Percentiles rank a stretch among this genome's conserved stretches.
Evolutionary conservation across 2,329 filamentous ascomycete genomes (phyloP).

Genomic region (Ceratocystis destructans): DNA sequence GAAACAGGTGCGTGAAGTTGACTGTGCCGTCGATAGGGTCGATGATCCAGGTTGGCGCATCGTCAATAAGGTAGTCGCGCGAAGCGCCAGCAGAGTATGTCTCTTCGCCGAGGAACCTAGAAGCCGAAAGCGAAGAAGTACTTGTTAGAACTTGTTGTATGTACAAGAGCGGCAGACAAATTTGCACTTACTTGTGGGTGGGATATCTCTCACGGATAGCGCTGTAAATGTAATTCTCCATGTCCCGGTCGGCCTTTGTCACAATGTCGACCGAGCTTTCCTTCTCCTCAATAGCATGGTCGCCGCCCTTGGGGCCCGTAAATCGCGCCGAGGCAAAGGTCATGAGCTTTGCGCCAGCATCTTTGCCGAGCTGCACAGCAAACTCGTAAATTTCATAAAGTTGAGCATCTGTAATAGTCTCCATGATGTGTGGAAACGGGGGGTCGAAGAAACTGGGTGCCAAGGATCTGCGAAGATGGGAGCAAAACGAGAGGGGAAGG

Average conservation of each 20-base stretch:
- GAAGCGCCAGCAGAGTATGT: slow-evolving; percentile 55
- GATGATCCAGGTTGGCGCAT: slow-evolving; percentile 57
- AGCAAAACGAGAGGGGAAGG: slow-evolving; percentile 15
- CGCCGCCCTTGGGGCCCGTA: slow-evolving; percentile 25
- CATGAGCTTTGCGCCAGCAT: slow-evolving; percentile 54
- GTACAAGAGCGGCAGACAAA: not conserved
- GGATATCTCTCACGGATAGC: slow-evolving; percentile 47
- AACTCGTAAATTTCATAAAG: slow-evolving; percentile 40
- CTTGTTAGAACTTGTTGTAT: not conserved
- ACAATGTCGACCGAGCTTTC: slow-evolving; percentile 65
- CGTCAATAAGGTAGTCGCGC: slow-evolving; percentile 51
- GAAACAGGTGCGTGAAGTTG: slow-evolving; percentile 68
- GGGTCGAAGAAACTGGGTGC: not conserved
- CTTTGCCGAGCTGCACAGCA: slow-evolving; percentile 54
- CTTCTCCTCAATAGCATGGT: slow-evolving; percentile 39
- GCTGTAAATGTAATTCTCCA: slow-evolving; percentile 19
- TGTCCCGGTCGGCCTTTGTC: slow-evolving; percentile 61
- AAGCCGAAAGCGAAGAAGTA: not conserved
- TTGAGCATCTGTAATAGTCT: slow-evolving; percentile 2
- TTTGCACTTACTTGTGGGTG: slow-evolving; percentile 43
- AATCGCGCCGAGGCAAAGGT: slow-evolving; percentile 45
- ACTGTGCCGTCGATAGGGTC: slow-evolving; percentile 70
- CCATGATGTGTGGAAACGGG: not conserved
- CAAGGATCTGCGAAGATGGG: not conserved
- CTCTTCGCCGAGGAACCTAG: slow-evolving; percentile 64